Conservation (phyloP, 1,139 yeast species). For the Taphrina flavorubra region DNA sequence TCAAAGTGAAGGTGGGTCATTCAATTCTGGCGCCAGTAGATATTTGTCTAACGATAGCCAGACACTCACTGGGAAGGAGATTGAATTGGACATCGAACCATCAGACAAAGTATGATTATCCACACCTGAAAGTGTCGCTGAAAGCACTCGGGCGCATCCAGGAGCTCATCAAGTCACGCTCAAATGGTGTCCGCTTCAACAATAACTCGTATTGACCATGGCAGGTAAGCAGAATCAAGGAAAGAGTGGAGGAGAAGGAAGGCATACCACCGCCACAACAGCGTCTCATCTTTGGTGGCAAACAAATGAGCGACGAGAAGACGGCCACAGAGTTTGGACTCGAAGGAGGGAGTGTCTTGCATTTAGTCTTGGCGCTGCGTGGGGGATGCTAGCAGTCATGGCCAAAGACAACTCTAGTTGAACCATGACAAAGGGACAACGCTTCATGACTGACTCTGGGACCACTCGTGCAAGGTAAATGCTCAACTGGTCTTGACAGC, state of each 20-base stretch:
- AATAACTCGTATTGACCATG: neutral
- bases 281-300: conserved; percentile 85
- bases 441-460: too few relatives aligned
- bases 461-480: too few relatives aligned
- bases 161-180: too few relatives aligned
- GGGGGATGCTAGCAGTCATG: conserved; percentile 62
- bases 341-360: conserved; percentile 74
- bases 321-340: conserved; percentile 71
- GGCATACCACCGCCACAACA: conserved; percentile 98
- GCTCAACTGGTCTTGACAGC: too few relatives aligned
- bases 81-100: conserved; percentile 79
- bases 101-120: conserved; percentile 61
- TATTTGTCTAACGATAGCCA: neutral
- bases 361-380: conserved; percentile 84
- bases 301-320: conserved; percentile 83
- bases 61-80: conserved; percentile 53
- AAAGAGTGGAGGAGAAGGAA: conserved; percentile 92
- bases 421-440: neutral
- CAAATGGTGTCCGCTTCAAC: too few relatives aligned
- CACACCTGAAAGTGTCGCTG: too few relatives aligned
- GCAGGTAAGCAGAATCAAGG: conserved; percentile 78
- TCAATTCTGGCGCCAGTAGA: too few relatives aligned
- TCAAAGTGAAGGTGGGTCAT: conserved; percentile 66
- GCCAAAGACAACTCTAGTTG: neutral
- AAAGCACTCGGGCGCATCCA: too few relatives aligned